Base-by-base conservation (phyloP, 1,284 basidiomycete genomes). In the Cutaneotrichosporon cutaneum region DNA sequence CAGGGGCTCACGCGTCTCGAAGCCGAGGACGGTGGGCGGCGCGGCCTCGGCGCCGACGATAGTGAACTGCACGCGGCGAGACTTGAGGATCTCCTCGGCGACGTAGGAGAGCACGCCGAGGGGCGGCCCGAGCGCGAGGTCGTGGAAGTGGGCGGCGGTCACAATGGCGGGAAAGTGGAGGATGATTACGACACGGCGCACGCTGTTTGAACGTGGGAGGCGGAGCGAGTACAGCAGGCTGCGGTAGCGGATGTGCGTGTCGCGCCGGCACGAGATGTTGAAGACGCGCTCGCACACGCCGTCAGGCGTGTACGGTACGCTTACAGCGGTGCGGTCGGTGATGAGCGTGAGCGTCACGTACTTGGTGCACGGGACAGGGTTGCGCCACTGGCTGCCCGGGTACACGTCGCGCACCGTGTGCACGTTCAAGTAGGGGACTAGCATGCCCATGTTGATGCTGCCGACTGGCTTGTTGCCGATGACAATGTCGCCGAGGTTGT, bases 321-420 rank as follows among this genome's bases (percentile, higher is more conserved):
- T 13, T 3, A 39, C 52, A 6, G 6, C 10, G 7, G 14, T n/a
- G 21, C 22, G n/a, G 13, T 10, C 14, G 13, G 35, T 26, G 33
- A 54, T 13, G 35, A 39, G 35, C 22, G 52, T 54, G 52, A 54
- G 52, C 10, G 52, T 54, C 8, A 54, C 52, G 35, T 54, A 54
- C 35, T 54, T 54, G 52, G 35, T 14, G 35, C 52, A 39, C 9
- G 52, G 35, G 52, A 54, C 22, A 14, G 22, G 18, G 22, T 54
- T 54, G 7, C 14, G n/a, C 52, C 52, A 54, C 35, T 39, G 16
- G 52, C 52, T 39, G 22, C 52, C 35, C 4, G 52, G 52, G 24
- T 39, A 36, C 11, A 22, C 22, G 35, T 54, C 33, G n/a, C 52
- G 52, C 9, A 54, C 52, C n/a, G 33, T 39, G 32, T 54, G 8